A percentile compares a stretch with the other conserved stretches of the same genome.
Conservation (phyloP, 495 filamentous ascomycete species). For the Bacidia rubella region DNA sequence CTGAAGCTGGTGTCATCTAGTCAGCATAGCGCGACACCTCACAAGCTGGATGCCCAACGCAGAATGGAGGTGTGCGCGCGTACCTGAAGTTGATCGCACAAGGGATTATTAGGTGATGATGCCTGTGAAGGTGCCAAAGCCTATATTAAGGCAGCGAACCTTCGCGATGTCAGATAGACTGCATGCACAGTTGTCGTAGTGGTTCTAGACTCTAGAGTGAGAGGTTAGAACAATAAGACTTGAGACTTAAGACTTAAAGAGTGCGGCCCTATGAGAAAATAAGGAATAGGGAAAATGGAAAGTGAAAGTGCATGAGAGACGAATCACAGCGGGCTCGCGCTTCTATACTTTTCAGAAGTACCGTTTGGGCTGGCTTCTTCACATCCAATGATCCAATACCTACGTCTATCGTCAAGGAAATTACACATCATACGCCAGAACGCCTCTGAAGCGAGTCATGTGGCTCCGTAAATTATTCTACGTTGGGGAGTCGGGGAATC, state of each 20-base stretch:
- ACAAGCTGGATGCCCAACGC: no score
- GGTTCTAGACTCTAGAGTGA: neutral
- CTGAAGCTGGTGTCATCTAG: no score
- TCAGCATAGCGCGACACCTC: no score
- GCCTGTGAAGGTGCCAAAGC: neutral
- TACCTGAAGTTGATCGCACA: neutral
- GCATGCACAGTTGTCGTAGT: neutral
- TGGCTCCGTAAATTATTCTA: no score
- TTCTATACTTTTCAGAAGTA: neutral
- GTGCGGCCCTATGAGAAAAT: neutral
- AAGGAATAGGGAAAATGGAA: neutral
- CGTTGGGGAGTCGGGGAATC: neutral
- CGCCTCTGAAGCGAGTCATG: neutral
- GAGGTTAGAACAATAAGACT: neutral
- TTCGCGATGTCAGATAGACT: neutral
- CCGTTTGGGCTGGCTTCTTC: neutral
- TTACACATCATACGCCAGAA: neutral
- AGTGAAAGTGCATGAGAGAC: neutral
- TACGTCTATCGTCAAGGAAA: neutral
- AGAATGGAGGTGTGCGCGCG: no score
- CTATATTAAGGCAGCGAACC: neutral
- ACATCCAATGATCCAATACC: neutral
- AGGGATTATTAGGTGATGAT: neutral
- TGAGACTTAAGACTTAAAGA: neutral
- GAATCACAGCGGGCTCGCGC: neutral